phyloP scores from a whole-genome alignment of 2,329 filamentous ascomycete species.

The Torrubiella hemipterigena region DNA sequence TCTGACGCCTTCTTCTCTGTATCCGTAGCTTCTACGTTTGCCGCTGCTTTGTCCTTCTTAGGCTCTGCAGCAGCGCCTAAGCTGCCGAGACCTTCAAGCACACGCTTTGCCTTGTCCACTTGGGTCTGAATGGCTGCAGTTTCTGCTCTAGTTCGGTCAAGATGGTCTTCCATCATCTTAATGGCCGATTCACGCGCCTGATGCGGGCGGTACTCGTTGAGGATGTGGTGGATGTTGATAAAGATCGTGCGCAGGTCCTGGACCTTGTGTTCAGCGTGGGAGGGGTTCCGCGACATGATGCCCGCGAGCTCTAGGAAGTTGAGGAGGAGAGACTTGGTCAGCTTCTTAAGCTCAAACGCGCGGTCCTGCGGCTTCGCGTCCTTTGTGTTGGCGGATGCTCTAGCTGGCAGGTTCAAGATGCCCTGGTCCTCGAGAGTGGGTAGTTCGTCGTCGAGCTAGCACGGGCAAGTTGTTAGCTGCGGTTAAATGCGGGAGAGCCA shows the following conservation, averaged over 20 bases:
- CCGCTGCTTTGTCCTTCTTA: conserved; percentile 4
- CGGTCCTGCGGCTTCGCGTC: conserved; percentile 48
- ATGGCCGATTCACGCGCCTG: conserved; percentile 85
- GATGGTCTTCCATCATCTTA: conserved; percentile 72
- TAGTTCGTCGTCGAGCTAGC: conserved; percentile 45
- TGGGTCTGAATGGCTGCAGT: conserved; percentile 56
- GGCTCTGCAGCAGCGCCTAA: conserved; percentile 19
- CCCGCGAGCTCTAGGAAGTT: conserved; percentile 82
- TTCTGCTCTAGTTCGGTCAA: conserved; percentile 61
- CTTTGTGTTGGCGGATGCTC: conserved; percentile 25
- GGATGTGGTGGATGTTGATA: conserved; percentile 82
- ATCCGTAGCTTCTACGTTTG: background rate
- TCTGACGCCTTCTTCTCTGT: conserved; percentile 8
- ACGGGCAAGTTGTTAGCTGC: background rate
- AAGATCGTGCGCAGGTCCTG: conserved; percentile 70
- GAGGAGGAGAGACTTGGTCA: conserved; percentile 74
- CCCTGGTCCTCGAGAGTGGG: conserved; percentile 58
- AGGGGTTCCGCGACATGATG: conserved; percentile 14
- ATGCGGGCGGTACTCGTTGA: conserved; percentile 90
- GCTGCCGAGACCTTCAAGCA: conserved; percentile 57
- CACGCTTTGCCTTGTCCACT: conserved; percentile 59
- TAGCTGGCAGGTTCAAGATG: conserved; percentile 51
- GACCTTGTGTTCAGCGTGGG: conserved; percentile 56
- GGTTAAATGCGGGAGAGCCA: background rate
- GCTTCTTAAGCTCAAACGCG: conserved; percentile 57